These are phyloP conservation scores for Cadophora sp. DNA, from an alignment of 2,329 filamentous ascomycete genomes.

Conservation along the genomic window DNA sequence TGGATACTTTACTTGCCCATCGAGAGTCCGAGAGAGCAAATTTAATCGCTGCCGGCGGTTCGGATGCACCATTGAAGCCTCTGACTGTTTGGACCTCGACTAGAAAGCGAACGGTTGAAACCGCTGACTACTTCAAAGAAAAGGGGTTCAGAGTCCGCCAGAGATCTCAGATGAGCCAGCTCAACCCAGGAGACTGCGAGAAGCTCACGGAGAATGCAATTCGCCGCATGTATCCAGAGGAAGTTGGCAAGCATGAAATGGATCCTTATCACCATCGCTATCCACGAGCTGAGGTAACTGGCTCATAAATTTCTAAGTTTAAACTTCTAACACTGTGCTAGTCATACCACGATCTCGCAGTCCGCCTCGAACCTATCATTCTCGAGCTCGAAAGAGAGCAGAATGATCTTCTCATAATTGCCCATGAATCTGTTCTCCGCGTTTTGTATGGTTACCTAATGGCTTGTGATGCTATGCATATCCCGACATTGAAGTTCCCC, in stretches of 20 bases:
- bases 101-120: slow-evolving; percentile 87
- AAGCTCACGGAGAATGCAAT: slow-evolving; percentile 88
- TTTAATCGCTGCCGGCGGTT: slow-evolving; percentile 71
- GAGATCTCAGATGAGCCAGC: slow-evolving; percentile 93
- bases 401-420: slow-evolving; percentile 97
- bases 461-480: slow-evolving; percentile 96
- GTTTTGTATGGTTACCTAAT: slow-evolving; percentile 98
- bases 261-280: slow-evolving; percentile 98
- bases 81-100: slow-evolving; percentile 96
- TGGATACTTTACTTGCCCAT: slow-evolving; percentile 81
- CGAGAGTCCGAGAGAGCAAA: slow-evolving; percentile 80
- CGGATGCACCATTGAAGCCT: slow-evolving; percentile 74
- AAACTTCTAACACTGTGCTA: slow-evolving; percentile 48
- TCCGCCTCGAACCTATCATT: slow-evolving; percentile 96
- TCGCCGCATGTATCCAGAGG: slow-evolving; percentile 82
- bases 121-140: slow-evolving; percentile 79
- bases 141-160: slow-evolving; percentile 87
- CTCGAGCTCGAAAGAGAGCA: slow-evolving; percentile 96
- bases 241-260: slow-evolving; percentile 88
- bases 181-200: slow-evolving; percentile 96
- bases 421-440: slow-evolving; percentile 95
- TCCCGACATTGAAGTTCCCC: slow-evolving; percentile 90
- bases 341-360: slow-evolving; percentile 99
- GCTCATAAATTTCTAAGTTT: background rate
- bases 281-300: slow-evolving; percentile 83